Conservation (phyloP, 768 basidiomycete genomes). For the Lactifluus volemus region DNA sequence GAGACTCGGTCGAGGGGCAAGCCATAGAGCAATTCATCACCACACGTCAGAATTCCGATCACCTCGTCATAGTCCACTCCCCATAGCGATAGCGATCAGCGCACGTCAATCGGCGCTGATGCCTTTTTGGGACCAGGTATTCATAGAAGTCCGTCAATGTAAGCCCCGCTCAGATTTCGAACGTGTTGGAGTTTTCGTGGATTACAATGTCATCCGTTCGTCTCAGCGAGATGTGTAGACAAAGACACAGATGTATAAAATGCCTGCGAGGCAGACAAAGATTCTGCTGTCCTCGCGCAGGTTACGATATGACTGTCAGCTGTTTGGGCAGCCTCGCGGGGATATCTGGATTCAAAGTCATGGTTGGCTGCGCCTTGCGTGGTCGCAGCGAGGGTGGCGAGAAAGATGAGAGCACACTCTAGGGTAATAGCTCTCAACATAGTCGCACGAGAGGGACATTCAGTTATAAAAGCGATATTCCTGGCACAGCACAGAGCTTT, state of each 20-base stretch:
- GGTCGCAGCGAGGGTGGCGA: neutral
- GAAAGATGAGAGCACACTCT: neutral
- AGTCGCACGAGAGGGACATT: neutral
- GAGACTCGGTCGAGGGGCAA: too few species aligned
- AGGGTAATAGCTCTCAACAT: neutral
- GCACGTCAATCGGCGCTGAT: constrained; percentile 10
- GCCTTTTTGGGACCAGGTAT: constrained; percentile 8
- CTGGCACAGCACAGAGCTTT: too few species aligned
- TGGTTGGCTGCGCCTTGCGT: neutral
- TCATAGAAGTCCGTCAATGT: constrained; percentile 22
- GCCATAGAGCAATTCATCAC: too few species aligned
- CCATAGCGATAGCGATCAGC: too few species aligned
- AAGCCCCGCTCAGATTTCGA: constrained; percentile 17
- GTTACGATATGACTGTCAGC: neutral
- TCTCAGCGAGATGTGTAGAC: constrained; percentile 21
- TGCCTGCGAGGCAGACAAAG: neutral
- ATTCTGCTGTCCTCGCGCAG: neutral
- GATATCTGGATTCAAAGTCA: neutral
- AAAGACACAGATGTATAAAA: neutral
- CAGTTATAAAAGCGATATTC: neutral
- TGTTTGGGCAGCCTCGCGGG: neutral
- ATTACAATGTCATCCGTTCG: constrained; percentile 12
- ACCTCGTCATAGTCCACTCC: too few species aligned
- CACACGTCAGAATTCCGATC: too few species aligned
- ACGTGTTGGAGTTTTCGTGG: neutral